Conservation (phyloP, 208 protist species). For the Crithidia acanthocephali region DNA sequence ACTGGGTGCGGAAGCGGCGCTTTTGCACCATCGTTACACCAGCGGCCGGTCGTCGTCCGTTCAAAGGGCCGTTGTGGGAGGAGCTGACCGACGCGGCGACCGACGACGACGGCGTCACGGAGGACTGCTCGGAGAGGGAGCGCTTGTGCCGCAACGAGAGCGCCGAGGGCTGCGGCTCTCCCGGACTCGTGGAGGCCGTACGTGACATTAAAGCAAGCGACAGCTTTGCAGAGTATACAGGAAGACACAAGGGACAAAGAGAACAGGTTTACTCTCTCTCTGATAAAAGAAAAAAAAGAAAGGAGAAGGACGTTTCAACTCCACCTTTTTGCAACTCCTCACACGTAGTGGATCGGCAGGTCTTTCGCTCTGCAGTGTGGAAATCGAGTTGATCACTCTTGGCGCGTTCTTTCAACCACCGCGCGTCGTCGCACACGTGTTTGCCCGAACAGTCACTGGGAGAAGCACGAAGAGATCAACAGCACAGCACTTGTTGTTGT, state of each 20-base stretch:
- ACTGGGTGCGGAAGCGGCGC: slow-evolving; percentile 7
- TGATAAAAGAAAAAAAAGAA: no score
- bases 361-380: no score
- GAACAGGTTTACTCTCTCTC: neutral
- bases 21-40: neutral
- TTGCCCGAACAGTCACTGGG: no score
- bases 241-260: neutral
- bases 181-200: neutral
- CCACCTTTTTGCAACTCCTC: no score
- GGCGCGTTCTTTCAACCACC: no score
- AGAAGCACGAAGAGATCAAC: no score
- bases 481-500: no score
- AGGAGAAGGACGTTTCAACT: no score
- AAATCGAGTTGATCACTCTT: no score
- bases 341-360: no score
- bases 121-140: slow-evolving; percentile 10
- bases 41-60: neutral
- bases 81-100: neutral
- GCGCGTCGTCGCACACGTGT: no score
- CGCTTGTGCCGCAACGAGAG: neutral
- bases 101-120: neutral
- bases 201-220: neutral
- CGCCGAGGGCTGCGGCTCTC: neutral
- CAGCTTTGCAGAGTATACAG: neutral
- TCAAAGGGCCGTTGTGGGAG: neutral